A percentile compares a stretch with the other conserved stretches of the same genome.
These are phyloP conservation scores for Mycena floridula DNA, from an alignment of 768 basidiomycete species.

Conservation along the genomic window DNA sequence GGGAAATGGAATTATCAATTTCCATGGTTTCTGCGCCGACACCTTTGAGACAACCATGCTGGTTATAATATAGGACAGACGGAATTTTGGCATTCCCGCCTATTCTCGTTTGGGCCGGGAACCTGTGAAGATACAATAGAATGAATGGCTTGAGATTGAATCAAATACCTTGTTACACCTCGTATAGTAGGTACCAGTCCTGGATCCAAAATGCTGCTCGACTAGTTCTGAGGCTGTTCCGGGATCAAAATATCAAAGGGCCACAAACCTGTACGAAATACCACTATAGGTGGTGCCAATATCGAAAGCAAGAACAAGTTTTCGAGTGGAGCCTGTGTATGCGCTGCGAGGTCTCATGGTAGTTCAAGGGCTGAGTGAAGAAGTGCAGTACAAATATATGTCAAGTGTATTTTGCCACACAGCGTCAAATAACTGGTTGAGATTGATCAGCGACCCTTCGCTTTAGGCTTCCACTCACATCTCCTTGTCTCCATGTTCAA, in stretches of 20 bases:
- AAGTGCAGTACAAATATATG: not conserved
- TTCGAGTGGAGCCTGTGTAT: conserved; percentile 55
- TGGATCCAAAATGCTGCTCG: not conserved
- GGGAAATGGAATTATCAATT: not conserved
- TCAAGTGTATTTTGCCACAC: not conserved
- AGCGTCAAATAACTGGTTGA: not conserved
- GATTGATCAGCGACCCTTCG: not conserved
- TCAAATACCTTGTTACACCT: not conserved
- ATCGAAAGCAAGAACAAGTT: conserved; percentile 74
- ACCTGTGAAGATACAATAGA: not conserved
- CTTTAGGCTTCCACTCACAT: not conserved
- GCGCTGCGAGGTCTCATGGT: not conserved
- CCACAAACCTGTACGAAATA: not conserved
- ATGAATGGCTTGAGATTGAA: not conserved
- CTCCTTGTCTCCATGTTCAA: not conserved
- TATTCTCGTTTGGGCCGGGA: not conserved
- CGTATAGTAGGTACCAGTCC: not conserved
- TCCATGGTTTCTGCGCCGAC: not conserved
- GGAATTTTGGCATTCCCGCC: not conserved
- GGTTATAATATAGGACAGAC: not conserved
- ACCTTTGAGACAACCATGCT: not conserved
- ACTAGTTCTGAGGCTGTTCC: not conserved
- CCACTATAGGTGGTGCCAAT: conserved; percentile 74
- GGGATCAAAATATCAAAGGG: not conserved
- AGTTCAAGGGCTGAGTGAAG: not conserved